phyloP scores from a whole-genome alignment of 1,284 basidiomycete species.

The Irpex lacteus region DNA sequence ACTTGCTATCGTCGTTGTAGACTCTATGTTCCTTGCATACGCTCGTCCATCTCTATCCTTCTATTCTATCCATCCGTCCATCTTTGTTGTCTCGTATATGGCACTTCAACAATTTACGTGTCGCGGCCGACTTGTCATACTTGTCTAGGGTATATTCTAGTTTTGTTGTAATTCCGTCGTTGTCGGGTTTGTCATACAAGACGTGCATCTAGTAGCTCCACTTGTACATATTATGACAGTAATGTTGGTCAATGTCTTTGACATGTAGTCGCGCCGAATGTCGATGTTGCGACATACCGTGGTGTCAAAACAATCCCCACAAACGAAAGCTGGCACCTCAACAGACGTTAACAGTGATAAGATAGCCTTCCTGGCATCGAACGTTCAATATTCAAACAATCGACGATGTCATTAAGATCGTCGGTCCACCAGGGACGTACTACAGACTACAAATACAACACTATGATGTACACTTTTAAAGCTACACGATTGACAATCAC shows the following conservation, averaged over 20 bases:
- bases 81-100: too few relatives aligned
- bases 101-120: too few relatives aligned
- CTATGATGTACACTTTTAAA: too few relatives aligned
- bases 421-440: not conserved
- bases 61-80: too few relatives aligned
- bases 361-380: not conserved
- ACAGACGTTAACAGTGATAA: not conserved
- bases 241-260: not conserved
- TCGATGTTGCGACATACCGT: not conserved
- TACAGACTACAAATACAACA: not conserved
- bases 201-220: not conserved
- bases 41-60: too few relatives aligned
- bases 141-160: not conserved
- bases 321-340: not conserved
- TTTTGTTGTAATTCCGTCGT: not conserved
- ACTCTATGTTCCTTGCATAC: too few relatives aligned
- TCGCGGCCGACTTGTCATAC: too few relatives aligned
- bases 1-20: not conserved
- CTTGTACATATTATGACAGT: too few relatives aligned
- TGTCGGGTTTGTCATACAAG: not conserved
- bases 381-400: not conserved
- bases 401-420: not conserved
- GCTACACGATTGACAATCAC: too few relatives aligned
- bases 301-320: too few relatives aligned
- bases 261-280: not conserved